Evolutionary conservation across 441 rosid genomes (phyloP).

Genomic region (Macaranga tanarius): DNA sequence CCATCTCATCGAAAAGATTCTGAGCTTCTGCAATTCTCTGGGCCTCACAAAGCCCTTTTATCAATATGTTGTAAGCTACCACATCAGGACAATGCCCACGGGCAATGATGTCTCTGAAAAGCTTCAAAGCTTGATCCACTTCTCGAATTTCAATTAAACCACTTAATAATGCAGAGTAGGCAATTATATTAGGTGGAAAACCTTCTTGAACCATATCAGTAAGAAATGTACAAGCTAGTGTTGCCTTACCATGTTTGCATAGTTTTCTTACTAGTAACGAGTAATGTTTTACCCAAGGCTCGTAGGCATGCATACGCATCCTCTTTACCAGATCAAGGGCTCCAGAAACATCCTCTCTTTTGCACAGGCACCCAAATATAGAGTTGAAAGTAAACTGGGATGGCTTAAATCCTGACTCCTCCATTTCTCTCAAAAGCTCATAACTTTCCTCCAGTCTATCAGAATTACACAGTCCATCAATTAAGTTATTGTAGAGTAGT

Average conservation of each 20-base stretch:
- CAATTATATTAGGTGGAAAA: conserved; percentile 65
- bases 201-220: conserved; percentile 67
- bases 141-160: conserved; percentile 59
- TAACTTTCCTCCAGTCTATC: conserved; percentile 65
- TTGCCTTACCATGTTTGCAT: conserved; percentile 53
- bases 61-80: conserved; percentile 72
- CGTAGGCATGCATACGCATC: conserved; percentile 72
- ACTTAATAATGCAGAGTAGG: conserved; percentile 66
- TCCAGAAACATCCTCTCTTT: conserved; percentile 51
- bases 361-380: conserved; percentile 70
- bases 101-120: conserved; percentile 53
- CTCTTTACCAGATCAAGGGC: conserved; percentile 56
- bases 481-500: conserved; percentile 53
- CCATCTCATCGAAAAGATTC: conserved; percentile 64
- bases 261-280: conserved; percentile 59
- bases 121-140: conserved; percentile 63
- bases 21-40: conserved; percentile 61
- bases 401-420: conserved; percentile 53
- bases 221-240: conserved; percentile 66
- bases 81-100: conserved; percentile 71
- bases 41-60: conserved; percentile 68
- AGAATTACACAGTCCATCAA: conserved; percentile 62
- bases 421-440: conserved; percentile 61
- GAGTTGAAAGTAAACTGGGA: conserved; percentile 65
- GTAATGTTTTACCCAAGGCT: conserved; percentile 82